Conservation (phyloP, 2,329 filamentous ascomycete genomes). For the Claviceps sp. region DNA sequence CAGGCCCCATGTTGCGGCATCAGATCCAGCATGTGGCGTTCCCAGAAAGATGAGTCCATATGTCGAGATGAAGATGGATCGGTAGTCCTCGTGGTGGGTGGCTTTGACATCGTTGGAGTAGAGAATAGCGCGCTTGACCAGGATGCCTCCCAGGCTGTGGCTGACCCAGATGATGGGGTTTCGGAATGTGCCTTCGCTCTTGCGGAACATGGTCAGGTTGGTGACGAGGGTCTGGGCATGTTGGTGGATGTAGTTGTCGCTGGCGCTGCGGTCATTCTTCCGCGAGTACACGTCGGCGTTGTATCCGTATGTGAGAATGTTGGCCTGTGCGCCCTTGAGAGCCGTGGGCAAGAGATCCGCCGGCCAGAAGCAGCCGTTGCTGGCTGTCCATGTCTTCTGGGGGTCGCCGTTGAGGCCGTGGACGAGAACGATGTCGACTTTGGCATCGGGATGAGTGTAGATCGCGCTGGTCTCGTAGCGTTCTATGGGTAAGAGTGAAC, state of each 20-base stretch:
- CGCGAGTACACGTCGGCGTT: slow-evolving; percentile 50
- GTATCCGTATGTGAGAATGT: slow-evolving; percentile 61
- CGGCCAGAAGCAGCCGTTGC: slow-evolving; percentile 54
- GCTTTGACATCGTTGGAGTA: slow-evolving; percentile 50
- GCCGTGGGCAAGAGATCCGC: slow-evolving; percentile 49
- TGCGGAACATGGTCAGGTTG: slow-evolving; percentile 48
- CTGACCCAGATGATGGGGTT: slow-evolving; percentile 65
- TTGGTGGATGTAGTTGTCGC: slow-evolving; percentile 54
- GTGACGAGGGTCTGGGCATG: slow-evolving; percentile 58
- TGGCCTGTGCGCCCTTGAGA: slow-evolving; percentile 42
- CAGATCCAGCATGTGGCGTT: slow-evolving; percentile 60
- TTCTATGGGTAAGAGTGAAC: slow-evolving; percentile 6
- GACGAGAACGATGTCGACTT: slow-evolving; percentile 54
- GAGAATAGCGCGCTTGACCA: slow-evolving; percentile 56
- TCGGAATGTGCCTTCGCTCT: slow-evolving; percentile 38
- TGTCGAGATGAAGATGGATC: slow-evolving; percentile 60
- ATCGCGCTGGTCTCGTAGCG: slow-evolving; percentile 47
- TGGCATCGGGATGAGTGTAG: slow-evolving; percentile 44
- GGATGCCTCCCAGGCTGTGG: slow-evolving; percentile 60
- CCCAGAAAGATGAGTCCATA: slow-evolving; percentile 67
- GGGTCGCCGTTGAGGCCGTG: slow-evolving; percentile 58
- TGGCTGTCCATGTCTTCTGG: slow-evolving; percentile 46
- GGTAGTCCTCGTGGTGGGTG: slow-evolving; percentile 47
- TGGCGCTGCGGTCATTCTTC: slow-evolving; percentile 37
- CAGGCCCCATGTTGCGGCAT: slow-evolving; percentile 53